Percentiles rank a stretch among this genome's conserved stretches.
Evolutionary conservation across 371 early-diverging fungal genomes (phyloP).

Genomic region (Actinomortierella ambigua): DNA sequence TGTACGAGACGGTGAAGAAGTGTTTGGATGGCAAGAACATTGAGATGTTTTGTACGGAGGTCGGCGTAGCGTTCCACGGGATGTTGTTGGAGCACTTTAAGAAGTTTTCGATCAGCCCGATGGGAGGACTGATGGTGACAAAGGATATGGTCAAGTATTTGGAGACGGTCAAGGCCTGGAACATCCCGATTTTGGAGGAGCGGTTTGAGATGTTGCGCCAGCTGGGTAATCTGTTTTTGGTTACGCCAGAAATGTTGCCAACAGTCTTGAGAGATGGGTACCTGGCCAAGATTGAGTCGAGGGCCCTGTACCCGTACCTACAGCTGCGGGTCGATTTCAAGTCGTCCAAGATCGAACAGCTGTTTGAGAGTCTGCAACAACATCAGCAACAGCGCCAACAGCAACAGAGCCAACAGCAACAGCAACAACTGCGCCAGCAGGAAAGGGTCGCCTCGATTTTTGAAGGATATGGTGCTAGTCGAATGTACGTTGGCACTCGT

Average conservation of each 20-base stretch:
- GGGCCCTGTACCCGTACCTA: slow-evolving; percentile 82
- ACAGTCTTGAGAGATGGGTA: slow-evolving; percentile 84
- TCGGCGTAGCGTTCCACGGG: slow-evolving; percentile 81
- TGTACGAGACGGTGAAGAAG: slow-evolving; percentile 61
- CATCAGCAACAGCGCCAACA: neutral
- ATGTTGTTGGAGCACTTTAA: slow-evolving; percentile 91
- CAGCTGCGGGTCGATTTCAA: slow-evolving; percentile 88
- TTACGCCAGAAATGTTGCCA: slow-evolving; percentile 87
- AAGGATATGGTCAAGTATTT: slow-evolving; percentile 94
- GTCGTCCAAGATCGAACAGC: slow-evolving; percentile 65
- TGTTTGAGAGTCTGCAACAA: slow-evolving; percentile 48
- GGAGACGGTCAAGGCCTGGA: slow-evolving; percentile 79
- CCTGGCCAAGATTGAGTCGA: slow-evolving; percentile 79
- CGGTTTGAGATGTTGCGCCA: slow-evolving; percentile 92
- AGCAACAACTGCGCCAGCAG: neutral
- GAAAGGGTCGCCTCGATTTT: too few relatives aligned
- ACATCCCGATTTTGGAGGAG: slow-evolving; percentile 75
- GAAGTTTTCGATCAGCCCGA: slow-evolving; percentile 81
- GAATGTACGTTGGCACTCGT: too few relatives aligned
- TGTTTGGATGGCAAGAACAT: slow-evolving; percentile 82
- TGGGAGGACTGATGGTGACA: slow-evolving; percentile 86
- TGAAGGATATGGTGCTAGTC: too few relatives aligned
- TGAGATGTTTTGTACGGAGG: slow-evolving; percentile 74
- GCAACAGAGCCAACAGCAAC: neutral
- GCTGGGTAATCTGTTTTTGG: slow-evolving; percentile 88